These are phyloP conservation scores for Agroathelia rolfsii DNA, from an alignment of 1,284 basidiomycete species.

Conservation along the genomic window DNA sequence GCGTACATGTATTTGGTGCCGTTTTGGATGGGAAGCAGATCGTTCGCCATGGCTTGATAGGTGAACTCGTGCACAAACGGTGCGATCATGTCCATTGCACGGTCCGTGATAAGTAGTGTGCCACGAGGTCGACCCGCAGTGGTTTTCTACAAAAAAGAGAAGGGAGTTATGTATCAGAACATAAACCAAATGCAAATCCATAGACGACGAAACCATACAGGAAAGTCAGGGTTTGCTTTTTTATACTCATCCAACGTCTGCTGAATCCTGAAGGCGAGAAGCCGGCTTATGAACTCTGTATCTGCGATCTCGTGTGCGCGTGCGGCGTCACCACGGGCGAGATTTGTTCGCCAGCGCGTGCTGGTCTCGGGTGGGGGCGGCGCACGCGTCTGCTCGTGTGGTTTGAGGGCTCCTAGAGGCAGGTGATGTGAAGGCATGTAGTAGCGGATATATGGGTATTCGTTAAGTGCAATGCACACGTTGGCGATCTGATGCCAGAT, in stretches of 20 bases:
- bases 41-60: constrained; percentile 98
- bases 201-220: constrained; percentile 37
- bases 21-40: constrained; percentile 81
- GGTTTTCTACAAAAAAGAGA: constrained; percentile 50
- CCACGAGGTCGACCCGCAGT: constrained; percentile 61
- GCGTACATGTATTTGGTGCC: constrained; percentile 80
- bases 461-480: constrained; percentile 84
- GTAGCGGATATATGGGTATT: constrained; percentile 92
- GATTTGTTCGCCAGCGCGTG: constrained; percentile 62
- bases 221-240: constrained; percentile 77
- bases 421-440: constrained; percentile 79
- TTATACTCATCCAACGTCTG: constrained; percentile 78
- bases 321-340: constrained; percentile 57
- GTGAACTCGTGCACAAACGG: constrained; percentile 97
- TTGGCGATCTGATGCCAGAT: constrained; percentile 63
- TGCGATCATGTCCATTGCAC: constrained; percentile 87
- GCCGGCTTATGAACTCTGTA: constrained; percentile 64
- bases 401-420: constrained; percentile 80
- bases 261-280: constrained; percentile 80
- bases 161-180: constrained; percentile 6
- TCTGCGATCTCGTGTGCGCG: constrained; percentile 57
- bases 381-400: constrained; percentile 45
- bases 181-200: constrained; percentile 6
- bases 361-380: constrained; percentile 54
- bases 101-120: constrained; percentile 88